Evolutionary conservation across 805 yeast genomes (phyloP).

Genomic region (Lachancea quebecensis): DNA sequence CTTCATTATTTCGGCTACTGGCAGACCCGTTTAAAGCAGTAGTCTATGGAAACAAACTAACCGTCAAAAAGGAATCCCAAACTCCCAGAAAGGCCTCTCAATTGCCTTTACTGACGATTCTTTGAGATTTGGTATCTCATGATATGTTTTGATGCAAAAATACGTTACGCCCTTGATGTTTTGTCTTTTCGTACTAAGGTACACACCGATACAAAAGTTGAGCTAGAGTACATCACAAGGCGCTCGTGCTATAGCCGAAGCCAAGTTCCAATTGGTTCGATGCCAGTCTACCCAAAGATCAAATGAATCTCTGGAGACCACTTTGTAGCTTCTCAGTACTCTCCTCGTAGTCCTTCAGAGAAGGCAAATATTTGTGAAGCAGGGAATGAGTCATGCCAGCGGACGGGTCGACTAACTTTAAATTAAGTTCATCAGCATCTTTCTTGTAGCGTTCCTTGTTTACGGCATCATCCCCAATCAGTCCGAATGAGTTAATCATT

Average conservation of each 20-base stretch:
- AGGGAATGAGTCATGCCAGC: not conserved
- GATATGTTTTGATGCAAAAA: not conserved
- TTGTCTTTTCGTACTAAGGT: no score
- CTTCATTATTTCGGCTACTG: constrained; percentile 10
- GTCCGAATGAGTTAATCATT: constrained; percentile 25
- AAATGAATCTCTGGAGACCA: not conserved
- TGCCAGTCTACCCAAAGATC: no score
- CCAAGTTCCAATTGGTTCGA: no score
- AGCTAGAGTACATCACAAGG: no score
- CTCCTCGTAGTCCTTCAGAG: not conserved
- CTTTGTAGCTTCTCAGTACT: not conserved
- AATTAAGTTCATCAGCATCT: constrained; percentile 8
- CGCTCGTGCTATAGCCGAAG: no score
- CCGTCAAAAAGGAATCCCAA: not conserved
- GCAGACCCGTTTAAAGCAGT: not conserved
- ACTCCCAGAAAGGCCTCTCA: constrained; percentile 1
- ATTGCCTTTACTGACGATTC: not conserved
- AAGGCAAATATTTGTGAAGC: constrained; percentile 2
- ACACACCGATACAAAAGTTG: no score
- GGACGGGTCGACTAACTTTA: not conserved
- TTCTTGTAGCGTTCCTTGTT: constrained; percentile 4
- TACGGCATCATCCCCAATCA: constrained; percentile 10
- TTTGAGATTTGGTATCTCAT: not conserved
- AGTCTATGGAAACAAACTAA: not conserved
- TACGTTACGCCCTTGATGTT: not conserved